Percentiles rank a stretch among this genome's conserved stretches.
Conservation (phyloP, 2,329 filamentous ascomycete species). For the Pochonia chlamydosporia region DNA sequence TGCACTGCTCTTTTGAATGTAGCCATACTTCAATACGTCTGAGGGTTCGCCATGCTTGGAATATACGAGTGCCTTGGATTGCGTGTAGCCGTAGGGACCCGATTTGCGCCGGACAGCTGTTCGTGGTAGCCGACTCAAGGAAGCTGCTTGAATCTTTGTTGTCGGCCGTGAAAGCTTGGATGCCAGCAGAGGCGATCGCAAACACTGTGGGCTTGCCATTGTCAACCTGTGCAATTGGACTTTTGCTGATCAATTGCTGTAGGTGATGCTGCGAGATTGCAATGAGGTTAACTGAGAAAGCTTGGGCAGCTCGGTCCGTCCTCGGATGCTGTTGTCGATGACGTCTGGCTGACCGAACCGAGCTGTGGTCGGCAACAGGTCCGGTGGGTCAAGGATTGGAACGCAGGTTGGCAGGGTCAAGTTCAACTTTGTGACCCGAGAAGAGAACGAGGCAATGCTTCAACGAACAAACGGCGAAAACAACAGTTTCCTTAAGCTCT, state of each 20-base stretch:
- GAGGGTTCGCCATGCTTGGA: slow-evolving; percentile 68
- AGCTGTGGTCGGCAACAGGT: too few relatives aligned
- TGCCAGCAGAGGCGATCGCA: slow-evolving; percentile 16
- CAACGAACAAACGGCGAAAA: too few relatives aligned
- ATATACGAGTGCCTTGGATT: slow-evolving; percentile 77
- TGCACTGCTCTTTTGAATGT: neutral
- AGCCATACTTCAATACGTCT: slow-evolving; percentile 56
- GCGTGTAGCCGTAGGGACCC: slow-evolving; percentile 72
- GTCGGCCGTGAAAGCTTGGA: slow-evolving; percentile 16
- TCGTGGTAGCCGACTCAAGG: slow-evolving; percentile 15
- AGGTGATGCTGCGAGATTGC: neutral
- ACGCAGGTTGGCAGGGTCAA: too few relatives aligned
- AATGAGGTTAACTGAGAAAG: neutral
- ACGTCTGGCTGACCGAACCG: too few relatives aligned
- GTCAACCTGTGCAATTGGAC: neutral
- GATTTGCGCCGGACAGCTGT: slow-evolving; percentile 43
- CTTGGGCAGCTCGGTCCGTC: neutral
- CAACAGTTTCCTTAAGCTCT: too few relatives aligned
- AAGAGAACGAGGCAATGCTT: too few relatives aligned
- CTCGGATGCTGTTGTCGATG: too few relatives aligned
- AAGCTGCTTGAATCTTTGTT: slow-evolving; percentile 10
- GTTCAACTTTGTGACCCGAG: too few relatives aligned
- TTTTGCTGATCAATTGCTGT: neutral
- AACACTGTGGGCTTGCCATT: slow-evolving; percentile 19
- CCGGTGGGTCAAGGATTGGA: too few relatives aligned